These are phyloP conservation scores for Amaranthus palmeri DNA, from an alignment of 148 eudicot species.

Conservation along the genomic window DNA sequence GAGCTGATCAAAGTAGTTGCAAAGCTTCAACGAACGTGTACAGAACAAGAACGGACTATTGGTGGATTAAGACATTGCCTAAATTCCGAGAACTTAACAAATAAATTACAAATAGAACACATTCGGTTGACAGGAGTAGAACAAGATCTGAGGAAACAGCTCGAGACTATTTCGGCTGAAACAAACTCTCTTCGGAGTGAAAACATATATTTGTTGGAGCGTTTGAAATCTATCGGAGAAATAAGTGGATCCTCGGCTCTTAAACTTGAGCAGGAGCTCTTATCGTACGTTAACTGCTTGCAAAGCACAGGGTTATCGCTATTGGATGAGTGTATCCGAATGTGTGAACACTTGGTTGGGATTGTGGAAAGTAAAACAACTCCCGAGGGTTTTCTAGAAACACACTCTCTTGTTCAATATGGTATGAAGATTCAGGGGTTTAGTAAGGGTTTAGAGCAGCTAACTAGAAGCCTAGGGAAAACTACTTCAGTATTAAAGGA, in stretches of 20 bases:
- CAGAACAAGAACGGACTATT: constrained; percentile 30
- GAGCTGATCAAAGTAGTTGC: constrained; percentile 20
- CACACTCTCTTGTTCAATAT: constrained; percentile 14
- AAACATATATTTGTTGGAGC: constrained; percentile 33
- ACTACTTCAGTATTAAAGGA: constrained; percentile 16
- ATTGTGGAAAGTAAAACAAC: constrained; percentile 14
- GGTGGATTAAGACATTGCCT: constrained; percentile 27
- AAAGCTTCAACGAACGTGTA: constrained; percentile 25
- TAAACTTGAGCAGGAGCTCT: constrained; percentile 30
- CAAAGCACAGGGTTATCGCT: constrained; percentile 20
- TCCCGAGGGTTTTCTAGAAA: constrained; percentile 9
- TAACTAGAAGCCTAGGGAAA: constrained; percentile 25
- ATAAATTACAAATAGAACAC: constrained; percentile 27
- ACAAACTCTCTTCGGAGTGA: constrained; percentile 27
- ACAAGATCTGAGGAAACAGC: constrained; percentile 26
- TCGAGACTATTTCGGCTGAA: constrained; percentile 25
- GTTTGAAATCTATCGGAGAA: constrained; percentile 17
- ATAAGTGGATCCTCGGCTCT: constrained; percentile 19
- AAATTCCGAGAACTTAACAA: constrained; percentile 19
- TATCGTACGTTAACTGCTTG: constrained; percentile 23
- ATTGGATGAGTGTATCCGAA: constrained; percentile 20
- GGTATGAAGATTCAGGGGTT: constrained; percentile 27
- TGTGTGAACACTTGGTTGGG: constrained; percentile 18
- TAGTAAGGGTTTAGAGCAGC: constrained; percentile 27
- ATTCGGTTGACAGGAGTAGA: constrained; percentile 25